Base-by-base conservation (phyloP, 305 asterid species). In the Plantago coronopus region DNA sequence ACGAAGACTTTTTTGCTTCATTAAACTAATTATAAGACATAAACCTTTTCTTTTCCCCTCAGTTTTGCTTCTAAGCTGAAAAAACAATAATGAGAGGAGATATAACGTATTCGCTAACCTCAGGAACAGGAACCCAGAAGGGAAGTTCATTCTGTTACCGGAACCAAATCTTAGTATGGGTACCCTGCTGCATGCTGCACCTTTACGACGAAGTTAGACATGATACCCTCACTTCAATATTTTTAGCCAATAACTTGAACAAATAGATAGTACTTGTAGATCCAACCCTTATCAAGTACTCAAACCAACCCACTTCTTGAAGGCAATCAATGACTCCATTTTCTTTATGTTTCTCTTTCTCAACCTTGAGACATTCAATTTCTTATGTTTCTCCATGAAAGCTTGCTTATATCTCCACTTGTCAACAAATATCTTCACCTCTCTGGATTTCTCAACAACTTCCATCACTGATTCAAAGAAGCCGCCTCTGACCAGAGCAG, bases 331-430 rank as follows among this genome's bases (percentile, higher is more conserved):
- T 1, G 99, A 76, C 50, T 89, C 97, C 91, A 78, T 83, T 76
- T 93, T 93, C 64, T 69, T 78, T 3, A 66, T 29, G 69, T 75
- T 93, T 57, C 84, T 81, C 81, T 64, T 85, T 54, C 94, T 83
- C 88, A 93, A 57, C 77, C 79, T 89, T 4, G 85, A 64, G 68
- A 93, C 76, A 54, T 62, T 83, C 64, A 93, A 89, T 79, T 93
- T 93, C 93, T 82, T 89, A 72, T 93, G 99, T 2, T 65, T 82
- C 85, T 93, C 99, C 99, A 93, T 93, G 80, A 83, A 93, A 0
- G 97, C 98, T 72, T 91, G 98, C 77, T 91, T 91, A 78, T 80
- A 85, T 82, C 94, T 86, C 98, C 96, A 86, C 68, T 88, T 91
- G 70, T 91, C 95, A 7, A 91, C 94, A 63, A 80, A 91, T 57